Conservation (phyloP, 176 grass and related monocot genomes). For the Oryza glumipatula region DNA sequence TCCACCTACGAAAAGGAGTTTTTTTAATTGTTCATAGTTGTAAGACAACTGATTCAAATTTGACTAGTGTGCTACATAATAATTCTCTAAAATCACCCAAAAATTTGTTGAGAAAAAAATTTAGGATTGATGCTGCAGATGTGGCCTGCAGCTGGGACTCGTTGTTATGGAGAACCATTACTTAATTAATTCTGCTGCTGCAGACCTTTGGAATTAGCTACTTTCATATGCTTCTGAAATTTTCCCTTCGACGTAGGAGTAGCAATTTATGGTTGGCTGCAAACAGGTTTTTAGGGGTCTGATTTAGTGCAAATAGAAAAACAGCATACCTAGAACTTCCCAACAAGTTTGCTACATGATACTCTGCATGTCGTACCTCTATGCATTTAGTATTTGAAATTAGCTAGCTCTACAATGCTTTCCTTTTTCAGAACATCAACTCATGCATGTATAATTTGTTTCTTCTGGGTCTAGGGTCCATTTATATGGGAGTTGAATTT, state of each 20-base stretch:
- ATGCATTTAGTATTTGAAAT: not conserved
- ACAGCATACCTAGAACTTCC: not conserved
- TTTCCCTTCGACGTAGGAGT: not conserved
- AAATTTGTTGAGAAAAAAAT: not conserved
- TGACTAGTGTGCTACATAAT: not conserved
- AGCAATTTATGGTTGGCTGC: not conserved
- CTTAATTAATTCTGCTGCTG: not conserved
- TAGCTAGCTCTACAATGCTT: not conserved
- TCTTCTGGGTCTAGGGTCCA: conserved; percentile 53
- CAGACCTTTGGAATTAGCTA: not conserved
- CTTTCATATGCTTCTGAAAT: not conserved
- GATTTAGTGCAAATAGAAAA: not conserved
- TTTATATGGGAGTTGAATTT: conserved; percentile 90
- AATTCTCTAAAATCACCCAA: not conserved
- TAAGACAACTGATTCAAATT: not conserved
- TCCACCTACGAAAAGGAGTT: not conserved
- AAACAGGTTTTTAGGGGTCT: conserved; percentile 20
- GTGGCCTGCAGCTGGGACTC: not conserved
- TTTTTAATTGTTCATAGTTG: not conserved
- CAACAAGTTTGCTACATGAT: not conserved
- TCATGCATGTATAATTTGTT: conserved; percentile 25
- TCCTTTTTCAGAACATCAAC: not conserved
- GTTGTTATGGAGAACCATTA: not conserved
- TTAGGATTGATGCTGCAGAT: not conserved
- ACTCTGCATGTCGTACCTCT: not conserved